Conservation (phyloP, 2,329 filamentous ascomycete species). For the Capronia americana region DNA sequence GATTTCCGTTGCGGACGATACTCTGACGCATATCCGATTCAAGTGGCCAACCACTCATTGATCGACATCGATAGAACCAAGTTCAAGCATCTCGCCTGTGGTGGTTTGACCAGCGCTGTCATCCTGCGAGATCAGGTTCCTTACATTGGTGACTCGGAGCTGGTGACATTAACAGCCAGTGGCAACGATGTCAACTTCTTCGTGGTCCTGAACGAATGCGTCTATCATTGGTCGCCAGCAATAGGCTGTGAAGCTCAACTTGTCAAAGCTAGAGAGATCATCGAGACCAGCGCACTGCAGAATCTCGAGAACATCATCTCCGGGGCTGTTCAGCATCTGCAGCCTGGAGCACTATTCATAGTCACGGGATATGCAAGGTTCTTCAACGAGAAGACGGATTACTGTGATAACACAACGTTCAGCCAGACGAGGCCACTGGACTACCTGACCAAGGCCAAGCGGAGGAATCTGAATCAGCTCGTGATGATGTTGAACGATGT, state of each 20-base stretch:
- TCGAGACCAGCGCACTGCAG: conserved; percentile 37
- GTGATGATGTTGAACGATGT: conserved; percentile 39
- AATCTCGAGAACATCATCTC: conserved; percentile 36
- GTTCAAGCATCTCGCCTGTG: conserved; percentile 41
- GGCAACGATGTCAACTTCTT: conserved; percentile 44
- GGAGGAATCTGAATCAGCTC: conserved; percentile 39
- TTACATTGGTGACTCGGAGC: conserved; percentile 32
- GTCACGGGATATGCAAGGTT: conserved; percentile 40
- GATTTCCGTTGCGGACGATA: conserved; percentile 38
- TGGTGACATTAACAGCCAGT: conserved; percentile 41
- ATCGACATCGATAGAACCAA: conserved; percentile 24
- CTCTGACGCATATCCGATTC: conserved; percentile 41
- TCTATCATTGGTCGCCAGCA: conserved; percentile 40
- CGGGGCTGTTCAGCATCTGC: conserved; percentile 17
- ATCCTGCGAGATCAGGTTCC: conserved; percentile 37
- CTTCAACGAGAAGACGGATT: conserved; percentile 39
- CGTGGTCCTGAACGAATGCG: conserved; percentile 41
- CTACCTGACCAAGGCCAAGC: conserved; percentile 38
- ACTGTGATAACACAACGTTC: conserved; percentile 39
- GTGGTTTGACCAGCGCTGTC: conserved; percentile 34
- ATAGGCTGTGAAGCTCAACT: conserved; percentile 35
- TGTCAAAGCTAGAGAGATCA: conserved; percentile 28
- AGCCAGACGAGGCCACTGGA: conserved; percentile 37
- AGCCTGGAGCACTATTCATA: conserved; percentile 33
- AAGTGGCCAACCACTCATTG: conserved; percentile 34